Percentiles rank a stretch among this genome's conserved stretches.
These are phyloP conservation scores for Alternaria dauci DNA, from an alignment of 2,329 filamentous ascomycete species.

Conservation along the genomic window DNA sequence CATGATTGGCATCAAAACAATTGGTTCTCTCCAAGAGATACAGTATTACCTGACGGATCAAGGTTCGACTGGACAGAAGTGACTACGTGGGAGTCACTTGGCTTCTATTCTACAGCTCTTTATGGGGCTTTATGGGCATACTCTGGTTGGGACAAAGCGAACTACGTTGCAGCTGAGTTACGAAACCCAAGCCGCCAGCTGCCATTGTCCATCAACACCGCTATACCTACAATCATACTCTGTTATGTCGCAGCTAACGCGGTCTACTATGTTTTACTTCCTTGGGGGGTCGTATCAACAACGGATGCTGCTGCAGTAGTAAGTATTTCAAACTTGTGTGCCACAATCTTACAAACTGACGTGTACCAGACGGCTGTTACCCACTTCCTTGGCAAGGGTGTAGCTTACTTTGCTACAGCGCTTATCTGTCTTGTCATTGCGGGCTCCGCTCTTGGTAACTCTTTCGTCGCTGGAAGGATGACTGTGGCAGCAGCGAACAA, in stretches of 20 bases:
- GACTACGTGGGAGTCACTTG: conserved; percentile 65
- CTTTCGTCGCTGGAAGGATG: conserved; percentile 70
- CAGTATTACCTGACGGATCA: conserved; percentile 38
- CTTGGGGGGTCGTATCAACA: conserved; percentile 66
- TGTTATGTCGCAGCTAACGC: conserved; percentile 69
- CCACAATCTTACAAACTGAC: neutral
- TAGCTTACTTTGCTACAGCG: conserved; percentile 60
- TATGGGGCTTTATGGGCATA: conserved; percentile 51
- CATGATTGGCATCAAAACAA: conserved; percentile 44
- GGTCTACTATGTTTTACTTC: conserved; percentile 69
- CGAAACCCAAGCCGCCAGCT: conserved; percentile 53
- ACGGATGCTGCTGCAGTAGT: conserved; percentile 72
- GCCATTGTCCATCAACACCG: conserved; percentile 69
- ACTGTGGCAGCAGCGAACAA: conserved; percentile 63
- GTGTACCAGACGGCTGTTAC: conserved; percentile 40
- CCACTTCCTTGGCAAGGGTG: conserved; percentile 63
- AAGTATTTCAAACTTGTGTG: conserved; percentile 31
- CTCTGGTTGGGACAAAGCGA: conserved; percentile 52
- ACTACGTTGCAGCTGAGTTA: conserved; percentile 51
- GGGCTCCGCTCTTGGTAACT: conserved; percentile 69
- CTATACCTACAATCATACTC: conserved; percentile 67
- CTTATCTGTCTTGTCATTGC: conserved; percentile 70
- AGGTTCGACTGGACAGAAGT: conserved; percentile 51
- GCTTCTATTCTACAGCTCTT: conserved; percentile 67
- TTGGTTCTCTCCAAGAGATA: conserved; percentile 46